phyloP scores from a whole-genome alignment of 2,329 filamentous ascomycete species.

The Trichoderma citrinoviride region DNA sequence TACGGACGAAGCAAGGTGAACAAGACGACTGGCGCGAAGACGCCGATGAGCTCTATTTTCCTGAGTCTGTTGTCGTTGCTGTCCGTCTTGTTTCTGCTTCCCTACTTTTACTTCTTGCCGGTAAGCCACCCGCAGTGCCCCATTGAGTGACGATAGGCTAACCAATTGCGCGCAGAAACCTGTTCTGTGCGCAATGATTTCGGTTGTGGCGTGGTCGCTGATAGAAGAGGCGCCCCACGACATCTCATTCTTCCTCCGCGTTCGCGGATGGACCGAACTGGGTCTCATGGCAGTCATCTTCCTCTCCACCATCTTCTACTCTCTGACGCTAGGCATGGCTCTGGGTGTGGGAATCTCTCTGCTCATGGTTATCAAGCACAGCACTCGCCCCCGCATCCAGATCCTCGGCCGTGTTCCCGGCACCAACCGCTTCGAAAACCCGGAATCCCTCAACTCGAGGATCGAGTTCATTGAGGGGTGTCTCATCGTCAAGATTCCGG shows the following conservation, averaged over 20 bases:
- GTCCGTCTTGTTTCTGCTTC: conserved; percentile 76
- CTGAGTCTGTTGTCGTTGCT: conserved; percentile 79
- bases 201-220: conserved; percentile 88
- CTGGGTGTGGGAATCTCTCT: conserved; percentile 90
- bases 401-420: conserved; percentile 88
- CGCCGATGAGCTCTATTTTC: conserved; percentile 89
- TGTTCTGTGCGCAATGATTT: conserved; percentile 89
- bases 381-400: conserved; percentile 89
- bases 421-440: conserved; percentile 81
- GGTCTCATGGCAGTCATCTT: conserved; percentile 88
- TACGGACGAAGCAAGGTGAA: conserved; percentile 97
- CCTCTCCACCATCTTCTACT: conserved; percentile 89
- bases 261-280: conserved; percentile 83
- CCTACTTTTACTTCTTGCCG: conserved; percentile 94
- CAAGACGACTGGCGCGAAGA: conserved; percentile 84
- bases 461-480: conserved; percentile 90
- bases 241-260: conserved; percentile 81
- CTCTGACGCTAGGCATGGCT: conserved; percentile 87
- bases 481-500: conserved; percentile 95
- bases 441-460: conserved; percentile 66
- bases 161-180: conserved; percentile 64
- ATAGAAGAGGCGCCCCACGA: conserved; percentile 95
- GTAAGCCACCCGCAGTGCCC: conserved; percentile 51
- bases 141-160: neutral
- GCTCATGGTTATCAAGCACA: conserved; percentile 83